phyloP scores from a whole-genome alignment of 768 basidiomycete genomes.

The Boletus speciosus region DNA sequence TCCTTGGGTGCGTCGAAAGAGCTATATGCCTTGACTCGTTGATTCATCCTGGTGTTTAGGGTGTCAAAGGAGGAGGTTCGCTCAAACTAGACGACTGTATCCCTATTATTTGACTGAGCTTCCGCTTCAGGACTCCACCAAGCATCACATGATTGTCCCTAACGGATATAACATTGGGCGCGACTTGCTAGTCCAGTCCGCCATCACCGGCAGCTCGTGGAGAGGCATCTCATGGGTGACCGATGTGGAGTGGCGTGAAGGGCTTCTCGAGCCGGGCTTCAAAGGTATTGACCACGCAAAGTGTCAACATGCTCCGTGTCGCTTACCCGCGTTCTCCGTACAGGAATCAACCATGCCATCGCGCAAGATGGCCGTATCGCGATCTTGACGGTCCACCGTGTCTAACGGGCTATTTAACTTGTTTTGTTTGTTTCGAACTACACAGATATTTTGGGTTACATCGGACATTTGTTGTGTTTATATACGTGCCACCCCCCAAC shows the following conservation, averaged over 20 bases:
- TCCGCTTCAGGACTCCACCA: slow-evolving; percentile 45
- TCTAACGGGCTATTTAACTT: slow-evolving; percentile 23
- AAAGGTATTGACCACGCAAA: slow-evolving; percentile 44
- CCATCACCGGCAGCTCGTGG: slow-evolving; percentile 58
- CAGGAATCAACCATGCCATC: slow-evolving; percentile 81
- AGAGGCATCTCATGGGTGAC: slow-evolving; percentile 71
- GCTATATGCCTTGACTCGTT: not conserved
- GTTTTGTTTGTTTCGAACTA: not conserved
- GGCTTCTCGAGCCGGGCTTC: slow-evolving; percentile 64
- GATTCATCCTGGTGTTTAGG: slow-evolving; percentile 32
- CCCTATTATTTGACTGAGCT: slow-evolving; percentile 1
- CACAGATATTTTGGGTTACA: not conserved
- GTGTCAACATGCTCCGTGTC: not conserved
- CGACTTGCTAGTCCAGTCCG: slow-evolving; percentile 70
- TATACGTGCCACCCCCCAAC: not conserved
- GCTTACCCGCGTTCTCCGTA: not conserved
- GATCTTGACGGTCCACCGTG: slow-evolving; percentile 63
- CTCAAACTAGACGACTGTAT: not conserved
- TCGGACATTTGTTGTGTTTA: not conserved
- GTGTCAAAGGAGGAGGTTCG: slow-evolving; percentile 69
- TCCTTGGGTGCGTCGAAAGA: slow-evolving; percentile 58
- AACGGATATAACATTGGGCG: slow-evolving; percentile 83
- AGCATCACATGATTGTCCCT: slow-evolving; percentile 68
- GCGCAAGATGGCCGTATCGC: slow-evolving; percentile 78
- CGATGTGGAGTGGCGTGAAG: slow-evolving; percentile 70